Conservation (phyloP, 495 filamentous ascomycete genomes). For the Podospora tetraspora region DNA sequence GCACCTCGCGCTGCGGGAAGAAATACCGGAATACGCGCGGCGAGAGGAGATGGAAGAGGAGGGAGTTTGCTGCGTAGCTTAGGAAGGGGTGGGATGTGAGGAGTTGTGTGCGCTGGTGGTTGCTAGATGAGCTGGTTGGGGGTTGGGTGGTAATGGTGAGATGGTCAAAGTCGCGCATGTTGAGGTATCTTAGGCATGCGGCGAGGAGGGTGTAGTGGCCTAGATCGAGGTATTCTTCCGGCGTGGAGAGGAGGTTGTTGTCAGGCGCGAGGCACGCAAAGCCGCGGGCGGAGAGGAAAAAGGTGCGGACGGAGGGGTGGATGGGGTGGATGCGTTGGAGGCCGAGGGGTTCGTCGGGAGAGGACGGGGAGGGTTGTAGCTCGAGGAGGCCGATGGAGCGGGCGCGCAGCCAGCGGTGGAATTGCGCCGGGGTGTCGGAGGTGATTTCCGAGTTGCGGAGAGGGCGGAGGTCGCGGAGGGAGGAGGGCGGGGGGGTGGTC, state of each 20-base stretch:
- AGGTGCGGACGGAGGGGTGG: conserved; percentile 32
- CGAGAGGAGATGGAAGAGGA: conserved; percentile 33
- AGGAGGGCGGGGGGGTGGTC: conserved; percentile 28
- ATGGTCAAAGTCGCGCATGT: conserved; percentile 33
- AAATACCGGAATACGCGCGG: conserved; percentile 32
- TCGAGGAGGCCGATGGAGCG: conserved; percentile 37
- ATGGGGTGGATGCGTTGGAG: conserved; percentile 31
- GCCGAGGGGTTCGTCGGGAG: conserved; percentile 26
- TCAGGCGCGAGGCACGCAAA: conserved; percentile 25
- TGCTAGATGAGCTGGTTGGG: background rate
- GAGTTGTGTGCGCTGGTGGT: conserved; percentile 27
- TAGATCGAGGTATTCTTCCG: conserved; percentile 25
- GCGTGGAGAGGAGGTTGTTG: background rate
- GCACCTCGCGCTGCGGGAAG: conserved; percentile 30
- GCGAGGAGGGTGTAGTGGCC: conserved; percentile 33
- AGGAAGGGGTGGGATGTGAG: conserved; percentile 34
- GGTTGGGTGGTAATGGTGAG: conserved; percentile 5
- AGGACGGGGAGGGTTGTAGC: conserved; percentile 24
- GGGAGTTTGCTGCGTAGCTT: conserved; percentile 33
- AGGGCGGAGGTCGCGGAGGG: conserved; percentile 31
- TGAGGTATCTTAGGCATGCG: conserved; percentile 33
- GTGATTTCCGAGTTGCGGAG: conserved; percentile 28
- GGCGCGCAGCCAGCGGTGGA: conserved; percentile 33
- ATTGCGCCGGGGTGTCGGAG: conserved; percentile 32
- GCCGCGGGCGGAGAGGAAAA: conserved; percentile 35